Conservation (phyloP, 1,139 yeast genomes). For the Pichia terricola region DNA sequence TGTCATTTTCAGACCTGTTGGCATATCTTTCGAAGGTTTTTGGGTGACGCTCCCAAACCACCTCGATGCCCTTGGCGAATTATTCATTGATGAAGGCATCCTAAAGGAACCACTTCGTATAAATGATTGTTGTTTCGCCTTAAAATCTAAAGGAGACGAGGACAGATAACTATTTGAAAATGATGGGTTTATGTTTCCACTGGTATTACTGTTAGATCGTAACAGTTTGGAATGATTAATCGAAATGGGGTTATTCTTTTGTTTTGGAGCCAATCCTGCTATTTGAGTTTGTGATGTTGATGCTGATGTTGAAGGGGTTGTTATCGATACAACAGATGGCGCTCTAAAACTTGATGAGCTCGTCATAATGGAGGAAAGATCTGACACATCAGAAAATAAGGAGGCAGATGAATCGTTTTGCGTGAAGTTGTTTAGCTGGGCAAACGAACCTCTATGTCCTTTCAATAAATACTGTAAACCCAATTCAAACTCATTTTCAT, state of each 20-base stretch:
- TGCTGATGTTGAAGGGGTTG: too few species aligned
- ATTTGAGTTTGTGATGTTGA: too few species aligned
- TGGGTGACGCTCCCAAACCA: conserved; percentile 16
- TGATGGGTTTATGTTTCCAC: neutral
- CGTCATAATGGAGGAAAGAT: conserved; percentile 1
- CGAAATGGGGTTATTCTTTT: too few species aligned
- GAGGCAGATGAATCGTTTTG: conserved; percentile 21
- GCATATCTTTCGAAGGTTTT: neutral
- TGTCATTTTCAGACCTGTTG: too few species aligned
- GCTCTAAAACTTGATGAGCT: conserved; percentile 9
- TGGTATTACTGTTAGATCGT: conserved; percentile 4
- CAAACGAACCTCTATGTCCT: conserved; percentile 28
- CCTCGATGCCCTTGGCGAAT: conserved; percentile 16
- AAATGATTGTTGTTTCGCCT: conserved; percentile 12
- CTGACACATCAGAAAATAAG: conserved; percentile 22
- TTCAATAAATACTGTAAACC: conserved; percentile 21
- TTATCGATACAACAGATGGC: neutral
- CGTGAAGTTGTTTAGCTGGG: conserved; percentile 19
- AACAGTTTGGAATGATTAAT: conserved; percentile 1
- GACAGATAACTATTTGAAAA: conserved; percentile 7
- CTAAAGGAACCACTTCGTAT: conserved; percentile 17
- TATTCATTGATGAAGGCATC: conserved; percentile 16
- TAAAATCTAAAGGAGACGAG: conserved; percentile 20
- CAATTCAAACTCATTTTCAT: conserved; percentile 9
- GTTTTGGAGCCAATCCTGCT: too few species aligned